Conservation (phyloP, 192 early-diverging fungal species). For the Podila clonocystis region DNA sequence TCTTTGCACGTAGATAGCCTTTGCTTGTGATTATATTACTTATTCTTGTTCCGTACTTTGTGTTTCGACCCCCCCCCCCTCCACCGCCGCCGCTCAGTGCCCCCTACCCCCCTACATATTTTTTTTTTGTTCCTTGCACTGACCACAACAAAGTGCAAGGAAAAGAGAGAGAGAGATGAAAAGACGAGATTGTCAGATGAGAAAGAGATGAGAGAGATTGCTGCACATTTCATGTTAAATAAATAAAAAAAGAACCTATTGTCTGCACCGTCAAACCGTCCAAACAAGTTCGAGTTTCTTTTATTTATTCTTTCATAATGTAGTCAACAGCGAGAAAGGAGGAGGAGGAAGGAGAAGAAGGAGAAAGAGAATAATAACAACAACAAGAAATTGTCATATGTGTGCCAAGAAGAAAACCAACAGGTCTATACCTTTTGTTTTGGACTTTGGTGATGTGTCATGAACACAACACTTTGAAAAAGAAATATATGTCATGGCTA, state of each 20-base stretch:
- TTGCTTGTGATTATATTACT: no score
- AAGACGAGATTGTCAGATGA: slow-evolving; percentile 1
- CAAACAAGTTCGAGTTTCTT: neutral
- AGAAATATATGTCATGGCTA: no score
- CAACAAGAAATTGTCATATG: no score
- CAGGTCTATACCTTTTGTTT: no score
- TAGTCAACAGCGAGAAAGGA: neutral
- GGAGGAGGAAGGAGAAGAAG: neutral
- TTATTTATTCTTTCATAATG: neutral
- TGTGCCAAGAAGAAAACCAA: no score
- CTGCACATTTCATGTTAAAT: no score
- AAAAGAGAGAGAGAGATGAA: neutral
- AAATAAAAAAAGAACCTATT: neutral
- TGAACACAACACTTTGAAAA: no score
- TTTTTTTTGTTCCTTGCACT: neutral
- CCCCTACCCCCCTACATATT: neutral
- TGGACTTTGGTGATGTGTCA: no score
- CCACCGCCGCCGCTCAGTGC: no score
- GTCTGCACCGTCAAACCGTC: slow-evolving; percentile 4
- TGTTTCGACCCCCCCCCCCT: no score
- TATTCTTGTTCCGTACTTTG: no score
- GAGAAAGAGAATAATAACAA: neutral
- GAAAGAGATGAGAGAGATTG: neutral
- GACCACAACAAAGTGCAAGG: neutral
- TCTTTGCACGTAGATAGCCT: neutral